A percentile compares a stretch with the other conserved stretches of the same genome.
These are phyloP conservation scores for Botrytis deweyae DNA, from an alignment of 2,329 filamentous ascomycete genomes.

Conservation along the genomic window DNA sequence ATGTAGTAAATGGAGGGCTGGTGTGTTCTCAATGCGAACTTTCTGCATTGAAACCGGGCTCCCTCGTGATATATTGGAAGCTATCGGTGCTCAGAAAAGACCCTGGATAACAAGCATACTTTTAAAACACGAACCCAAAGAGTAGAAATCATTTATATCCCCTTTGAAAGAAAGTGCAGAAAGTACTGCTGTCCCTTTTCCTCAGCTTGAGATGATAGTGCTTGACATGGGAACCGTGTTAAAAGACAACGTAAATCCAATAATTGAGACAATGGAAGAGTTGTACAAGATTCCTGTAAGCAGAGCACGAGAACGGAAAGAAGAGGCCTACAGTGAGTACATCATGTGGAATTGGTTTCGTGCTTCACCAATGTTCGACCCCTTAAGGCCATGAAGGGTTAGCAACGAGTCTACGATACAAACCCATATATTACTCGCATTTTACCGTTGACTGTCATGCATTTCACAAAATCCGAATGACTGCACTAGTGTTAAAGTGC, in stretches of 20 bases:
- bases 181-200: too few relatives aligned
- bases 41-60: background rate
- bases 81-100: accelerated
- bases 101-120: background rate
- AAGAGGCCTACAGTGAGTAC: background rate
- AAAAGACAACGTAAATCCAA: background rate
- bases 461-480: background rate
- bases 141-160: too few relatives aligned
- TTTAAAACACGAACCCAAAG: background rate
- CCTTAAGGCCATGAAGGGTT: background rate
- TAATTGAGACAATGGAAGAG: too few relatives aligned
- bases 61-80: background rate
- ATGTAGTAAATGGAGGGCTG: background rate
- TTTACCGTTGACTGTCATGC: background rate
- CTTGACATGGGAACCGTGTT: background rate
- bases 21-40: background rate
- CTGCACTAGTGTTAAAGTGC: background rate
- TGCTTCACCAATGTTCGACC: background rate
- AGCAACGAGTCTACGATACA: too few relatives aligned
- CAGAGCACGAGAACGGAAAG: background rate
- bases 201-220: background rate
- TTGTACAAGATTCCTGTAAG: background rate
- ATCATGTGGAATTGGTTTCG: background rate
- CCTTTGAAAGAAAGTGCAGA: too few relatives aligned
- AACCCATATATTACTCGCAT: background rate